Conservation (phyloP, 208 protist species). For the Acanthamoeba royreba region DNA sequence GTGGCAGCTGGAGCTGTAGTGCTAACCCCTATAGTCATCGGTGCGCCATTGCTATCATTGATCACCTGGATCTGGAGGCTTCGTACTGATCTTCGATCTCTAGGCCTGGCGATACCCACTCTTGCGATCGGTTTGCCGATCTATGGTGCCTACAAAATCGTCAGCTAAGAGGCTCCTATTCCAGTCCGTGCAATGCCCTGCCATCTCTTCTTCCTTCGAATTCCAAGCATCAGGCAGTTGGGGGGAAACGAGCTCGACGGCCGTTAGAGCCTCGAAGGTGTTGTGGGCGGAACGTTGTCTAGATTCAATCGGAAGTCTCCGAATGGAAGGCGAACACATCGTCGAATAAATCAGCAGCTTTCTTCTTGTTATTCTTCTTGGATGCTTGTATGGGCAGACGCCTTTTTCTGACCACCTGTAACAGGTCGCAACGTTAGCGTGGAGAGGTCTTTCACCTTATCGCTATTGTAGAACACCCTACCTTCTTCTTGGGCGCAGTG, state of each 20-base stretch:
- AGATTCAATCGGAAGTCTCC: neutral
- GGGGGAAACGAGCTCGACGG: no score
- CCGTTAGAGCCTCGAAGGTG: no score
- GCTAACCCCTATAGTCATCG: neutral
- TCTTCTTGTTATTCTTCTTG: neutral
- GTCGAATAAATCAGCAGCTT: neutral
- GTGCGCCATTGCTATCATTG: neutral
- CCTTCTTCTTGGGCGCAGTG: neutral
- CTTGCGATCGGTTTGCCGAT: slow-evolving; percentile 20
- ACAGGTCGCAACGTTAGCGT: neutral
- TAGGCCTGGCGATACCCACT: neutral
- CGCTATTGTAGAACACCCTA: neutral
- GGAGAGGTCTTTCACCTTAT: neutral
- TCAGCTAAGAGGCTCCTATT: neutral
- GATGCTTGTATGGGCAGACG: neutral
- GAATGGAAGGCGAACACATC: slow-evolving; percentile 18
- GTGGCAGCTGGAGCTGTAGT: neutral
- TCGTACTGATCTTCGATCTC: neutral
- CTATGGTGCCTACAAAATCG: slow-evolving; percentile 42
- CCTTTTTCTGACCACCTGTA: neutral
- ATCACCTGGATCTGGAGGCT: neutral
- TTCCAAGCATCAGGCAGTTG: no score
- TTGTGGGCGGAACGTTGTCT: no score
- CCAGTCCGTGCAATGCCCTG: neutral
- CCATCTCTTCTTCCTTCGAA: no score